Evolutionary conservation across 2,329 filamentous ascomycete genomes (phyloP).

Genomic region (Botryotinia convoluta): DNA sequence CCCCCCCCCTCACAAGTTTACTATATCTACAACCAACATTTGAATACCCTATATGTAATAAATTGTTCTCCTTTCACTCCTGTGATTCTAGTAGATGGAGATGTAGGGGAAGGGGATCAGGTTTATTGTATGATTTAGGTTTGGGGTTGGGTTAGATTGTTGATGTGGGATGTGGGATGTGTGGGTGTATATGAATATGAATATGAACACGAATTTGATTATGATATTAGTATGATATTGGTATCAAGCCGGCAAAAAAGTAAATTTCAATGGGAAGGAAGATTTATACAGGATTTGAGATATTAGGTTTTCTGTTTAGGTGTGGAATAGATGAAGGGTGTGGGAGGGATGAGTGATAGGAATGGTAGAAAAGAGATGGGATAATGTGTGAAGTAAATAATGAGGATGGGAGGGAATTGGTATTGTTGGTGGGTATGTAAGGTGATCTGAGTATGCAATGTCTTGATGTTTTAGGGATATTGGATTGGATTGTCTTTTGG

Average conservation of each 20-base stretch:
- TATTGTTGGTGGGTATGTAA: neutral
- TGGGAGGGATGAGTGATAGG: neutral
- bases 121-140: neutral
- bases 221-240: too few relatives aligned
- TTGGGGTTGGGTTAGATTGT: neutral
- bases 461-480: neutral
- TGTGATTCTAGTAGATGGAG: neutral
- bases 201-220: too few relatives aligned
- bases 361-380: neutral
- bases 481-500: neutral
- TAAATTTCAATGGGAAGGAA: neutral
- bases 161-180: too few relatives aligned
- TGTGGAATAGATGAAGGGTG: neutral
- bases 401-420: neutral
- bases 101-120: neutral
- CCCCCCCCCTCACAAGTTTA: too few relatives aligned
- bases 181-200: neutral
- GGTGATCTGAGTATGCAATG: neutral
- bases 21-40: too few relatives aligned
- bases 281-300: neutral
- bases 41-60: too few relatives aligned
- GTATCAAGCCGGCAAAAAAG: neutral
- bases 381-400: neutral
- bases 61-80: neutral
- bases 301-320: neutral